These are phyloP conservation scores for Arxiozyma bovina DNA, from an alignment of 1,139 yeast species.

Conservation along the genomic window DNA sequence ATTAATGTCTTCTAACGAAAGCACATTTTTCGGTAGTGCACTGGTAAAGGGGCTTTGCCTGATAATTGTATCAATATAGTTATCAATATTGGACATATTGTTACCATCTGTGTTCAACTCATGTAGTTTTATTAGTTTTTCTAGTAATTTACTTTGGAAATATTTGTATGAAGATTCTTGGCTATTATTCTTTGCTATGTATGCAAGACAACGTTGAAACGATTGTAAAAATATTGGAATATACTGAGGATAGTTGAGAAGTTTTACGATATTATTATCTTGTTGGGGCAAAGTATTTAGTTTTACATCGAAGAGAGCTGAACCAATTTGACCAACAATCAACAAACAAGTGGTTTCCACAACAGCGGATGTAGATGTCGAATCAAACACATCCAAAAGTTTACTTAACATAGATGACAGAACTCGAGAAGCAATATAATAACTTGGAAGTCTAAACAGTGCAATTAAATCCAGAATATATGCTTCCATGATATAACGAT, in stretches of 20 bases:
- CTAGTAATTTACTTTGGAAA: slow-evolving; percentile 16
- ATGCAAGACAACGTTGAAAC: slow-evolving; percentile 13
- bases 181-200: background rate
- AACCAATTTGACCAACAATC: slow-evolving; percentile 47
- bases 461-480: slow-evolving; percentile 48
- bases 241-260: slow-evolving; percentile 22
- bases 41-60: background rate
- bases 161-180: slow-evolving; percentile 6
- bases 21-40: background rate
- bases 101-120: slow-evolving; percentile 12
- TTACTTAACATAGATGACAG: slow-evolving; percentile 38
- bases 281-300: slow-evolving; percentile 12
- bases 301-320: slow-evolving; percentile 35
- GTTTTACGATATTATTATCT: slow-evolving; percentile 17
- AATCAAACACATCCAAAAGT: slow-evolving; percentile 32
- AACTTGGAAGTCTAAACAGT: slow-evolving; percentile 47
- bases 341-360: slow-evolving; percentile 48
- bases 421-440: slow-evolving; percentile 49
- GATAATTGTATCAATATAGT: background rate
- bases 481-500: slow-evolving; percentile 40
- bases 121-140: slow-evolving; percentile 12
- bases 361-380: slow-evolving; percentile 31
- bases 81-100: background rate
- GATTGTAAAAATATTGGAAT: slow-evolving; percentile 13
- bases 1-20: slow-evolving; percentile 3